phyloP scores from a whole-genome alignment of 306 rosid species.

The Dalbergia cultrata region DNA sequence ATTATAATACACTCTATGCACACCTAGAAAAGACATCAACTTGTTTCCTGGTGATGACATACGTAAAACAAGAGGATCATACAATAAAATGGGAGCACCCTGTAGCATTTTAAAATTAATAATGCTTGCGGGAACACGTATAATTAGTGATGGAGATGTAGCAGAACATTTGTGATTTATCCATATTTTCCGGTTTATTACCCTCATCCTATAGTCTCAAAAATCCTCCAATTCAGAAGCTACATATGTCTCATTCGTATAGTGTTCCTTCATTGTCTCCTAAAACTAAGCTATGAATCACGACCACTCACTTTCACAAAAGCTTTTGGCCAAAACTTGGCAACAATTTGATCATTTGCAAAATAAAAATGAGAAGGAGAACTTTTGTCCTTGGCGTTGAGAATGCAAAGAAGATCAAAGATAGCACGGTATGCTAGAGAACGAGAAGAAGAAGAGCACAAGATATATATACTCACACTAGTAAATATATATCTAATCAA shows the following conservation, averaged over 20 bases:
- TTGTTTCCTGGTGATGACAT: neutral
- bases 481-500: neutral
- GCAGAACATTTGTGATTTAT: constrained; percentile 43
- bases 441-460: constrained; percentile 9
- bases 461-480: neutral
- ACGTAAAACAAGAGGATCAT: neutral
- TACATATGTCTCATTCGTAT: constrained; percentile 31
- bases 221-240: constrained; percentile 29
- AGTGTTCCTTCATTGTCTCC: constrained; percentile 70
- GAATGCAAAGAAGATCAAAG: constrained; percentile 15
- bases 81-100: neutral
- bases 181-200: constrained; percentile 50
- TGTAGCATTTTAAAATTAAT: neutral
- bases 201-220: neutral
- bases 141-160: constrained; percentile 34
- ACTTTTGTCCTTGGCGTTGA: neutral
- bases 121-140: neutral
- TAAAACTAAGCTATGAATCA: constrained; percentile 59
- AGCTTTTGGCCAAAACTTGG: constrained; percentile 44
- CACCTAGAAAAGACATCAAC: neutral
- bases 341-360: constrained; percentile 2
- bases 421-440: constrained; percentile 12
- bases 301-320: constrained; percentile 54
- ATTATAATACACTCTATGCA: neutral
- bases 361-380: constrained; percentile 35